Evolutionary conservation across 768 basidiomycete species (phyloP).

Genomic region (Kwoniella sp.): DNA sequence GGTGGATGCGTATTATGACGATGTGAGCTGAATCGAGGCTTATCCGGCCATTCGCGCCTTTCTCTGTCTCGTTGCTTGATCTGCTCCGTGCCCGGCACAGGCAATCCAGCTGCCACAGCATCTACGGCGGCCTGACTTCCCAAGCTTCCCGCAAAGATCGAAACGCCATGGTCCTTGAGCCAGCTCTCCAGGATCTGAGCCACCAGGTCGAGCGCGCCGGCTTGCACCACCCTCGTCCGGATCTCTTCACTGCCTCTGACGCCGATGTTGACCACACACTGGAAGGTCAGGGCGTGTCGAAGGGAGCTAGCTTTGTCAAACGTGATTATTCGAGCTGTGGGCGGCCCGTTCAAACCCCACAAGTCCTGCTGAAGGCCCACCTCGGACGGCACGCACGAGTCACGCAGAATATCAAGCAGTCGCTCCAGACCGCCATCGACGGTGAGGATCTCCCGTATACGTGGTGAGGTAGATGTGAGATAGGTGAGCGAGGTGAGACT

Average conservation of each 20-base stretch:
- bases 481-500: slow-evolving; percentile 93
- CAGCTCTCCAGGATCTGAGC: slow-evolving; percentile 91
- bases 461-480: slow-evolving; percentile 92
- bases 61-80: slow-evolving; percentile 5
- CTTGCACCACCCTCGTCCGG: slow-evolving; percentile 85
- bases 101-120: slow-evolving; percentile 14
- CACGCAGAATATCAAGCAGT: slow-evolving; percentile 83
- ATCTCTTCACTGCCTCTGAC: slow-evolving; percentile 91
- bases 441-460: slow-evolving; percentile 97
- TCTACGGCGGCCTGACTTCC: slow-evolving; percentile 55
- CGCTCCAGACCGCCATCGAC: slow-evolving; percentile 96
- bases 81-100: slow-evolving; percentile 16
- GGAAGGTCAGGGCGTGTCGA: slow-evolving; percentile 77
- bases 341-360: slow-evolving; percentile 48
- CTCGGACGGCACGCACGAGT: slow-evolving; percentile 51
- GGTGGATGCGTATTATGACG: slow-evolving; percentile 4
- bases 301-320: slow-evolving; percentile 44
- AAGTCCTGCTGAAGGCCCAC: slow-evolving; percentile 34
- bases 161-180: slow-evolving; percentile 81
- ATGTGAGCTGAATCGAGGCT: slow-evolving; percentile 4
- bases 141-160: slow-evolving; percentile 72
- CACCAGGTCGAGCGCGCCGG: slow-evolving; percentile 87
- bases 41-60: not conserved
- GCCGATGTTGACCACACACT: slow-evolving; percentile 95
- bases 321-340: slow-evolving; percentile 47